Percentiles rank a stretch among this genome's conserved stretches.
Conservation (phyloP, 2,329 filamentous ascomycete species). For the Fusarium graminum region DNA sequence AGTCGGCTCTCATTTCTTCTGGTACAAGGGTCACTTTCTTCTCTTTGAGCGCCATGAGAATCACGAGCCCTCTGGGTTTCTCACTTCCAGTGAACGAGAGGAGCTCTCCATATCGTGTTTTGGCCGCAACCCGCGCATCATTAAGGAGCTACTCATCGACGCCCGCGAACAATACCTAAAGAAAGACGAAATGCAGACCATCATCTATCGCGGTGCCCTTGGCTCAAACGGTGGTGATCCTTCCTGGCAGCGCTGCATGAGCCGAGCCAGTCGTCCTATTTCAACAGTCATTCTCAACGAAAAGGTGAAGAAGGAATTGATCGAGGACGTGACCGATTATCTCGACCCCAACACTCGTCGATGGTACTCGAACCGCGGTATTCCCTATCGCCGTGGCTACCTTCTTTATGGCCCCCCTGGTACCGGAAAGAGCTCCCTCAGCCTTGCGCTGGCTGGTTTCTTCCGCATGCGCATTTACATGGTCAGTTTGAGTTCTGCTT, state of each 20-base stretch:
- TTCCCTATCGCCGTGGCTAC: conserved; percentile 88
- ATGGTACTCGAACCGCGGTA: conserved; percentile 89
- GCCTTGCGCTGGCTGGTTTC: conserved; percentile 76
- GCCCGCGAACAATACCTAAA: conserved; percentile 67
- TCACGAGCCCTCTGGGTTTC: conserved; percentile 57
- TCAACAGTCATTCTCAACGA: conserved; percentile 75
- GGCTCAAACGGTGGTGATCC: conserved; percentile 59
- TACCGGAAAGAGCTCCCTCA: conserved; percentile 81
- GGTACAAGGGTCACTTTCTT: conserved; percentile 71
- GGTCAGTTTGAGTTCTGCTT: conserved; percentile 73
- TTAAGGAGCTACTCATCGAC: conserved; percentile 73
- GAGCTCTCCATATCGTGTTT: conserved; percentile 72
- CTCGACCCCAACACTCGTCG: conserved; percentile 71
- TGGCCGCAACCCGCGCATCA: conserved; percentile 69
- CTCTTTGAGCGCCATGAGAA: conserved; percentile 68
- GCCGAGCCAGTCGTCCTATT: conserved; percentile 70
- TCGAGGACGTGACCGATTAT: conserved; percentile 73
- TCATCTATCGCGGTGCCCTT: conserved; percentile 72
- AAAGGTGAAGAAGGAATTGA: conserved; percentile 68
- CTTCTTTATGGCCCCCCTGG: conserved; percentile 84
- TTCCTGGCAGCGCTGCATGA: conserved; percentile 72
- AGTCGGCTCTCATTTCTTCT: conserved; percentile 76
- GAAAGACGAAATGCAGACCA: conserved; percentile 71
- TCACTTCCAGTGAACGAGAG: conserved; percentile 65
- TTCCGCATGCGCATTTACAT: conserved; percentile 81